Base-by-base conservation (phyloP, 129 eudicot genomes). In the Mikania micrantha region DNA sequence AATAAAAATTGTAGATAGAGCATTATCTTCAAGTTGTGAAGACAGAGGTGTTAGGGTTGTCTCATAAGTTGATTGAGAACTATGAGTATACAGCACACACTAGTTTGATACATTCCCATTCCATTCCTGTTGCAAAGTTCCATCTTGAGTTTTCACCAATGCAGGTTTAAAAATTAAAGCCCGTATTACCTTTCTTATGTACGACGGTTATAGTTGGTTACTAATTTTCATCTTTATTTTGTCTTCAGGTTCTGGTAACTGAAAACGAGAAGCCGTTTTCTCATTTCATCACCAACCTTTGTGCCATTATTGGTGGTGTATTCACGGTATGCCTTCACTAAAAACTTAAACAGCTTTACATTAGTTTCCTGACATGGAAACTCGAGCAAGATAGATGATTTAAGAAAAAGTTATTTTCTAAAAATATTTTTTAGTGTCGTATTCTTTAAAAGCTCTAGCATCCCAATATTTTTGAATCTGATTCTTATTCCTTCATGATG, bases 241-340 rank as follows among this genome's bases (percentile, higher is more conserved):
- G 54, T 38, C 21, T 6, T 27, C 82, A 91, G 97, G 96, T 91
- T 42, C 53, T 88, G 38, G 77, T 91, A 28, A 80, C 85, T 28
- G 96, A 87, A 71, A 78, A 79, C 7, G 13, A 73, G 1, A 91
- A 85, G 70, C 85, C 90, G 9, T 85, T 88, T 74, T 66, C 96
- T 2, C 96, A 91, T 76, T 87, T 91, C 68, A 67, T 91, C 67
- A 91, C 97, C 25, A 91, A 85, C 77, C 83, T 91, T 11, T 91
- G 97, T 68, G 96, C 97, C 64, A 91, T 91, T 42, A 88, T 88
- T 38, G 97, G 97, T 53, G 97, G 97, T 56, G 90, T 91, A 70
- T 91, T 91, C 85, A 87, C 97, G 83, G 97, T 91, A 25, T 24
- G 90, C 49, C 22, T 63, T 76, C 67, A 20, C 16, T 59, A 5